Evolutionary conservation across 139 green algal genomes (phyloP), one percentile per base, ranked within the genome.

Genomic region (Chlamydomonas applanata): DNA sequence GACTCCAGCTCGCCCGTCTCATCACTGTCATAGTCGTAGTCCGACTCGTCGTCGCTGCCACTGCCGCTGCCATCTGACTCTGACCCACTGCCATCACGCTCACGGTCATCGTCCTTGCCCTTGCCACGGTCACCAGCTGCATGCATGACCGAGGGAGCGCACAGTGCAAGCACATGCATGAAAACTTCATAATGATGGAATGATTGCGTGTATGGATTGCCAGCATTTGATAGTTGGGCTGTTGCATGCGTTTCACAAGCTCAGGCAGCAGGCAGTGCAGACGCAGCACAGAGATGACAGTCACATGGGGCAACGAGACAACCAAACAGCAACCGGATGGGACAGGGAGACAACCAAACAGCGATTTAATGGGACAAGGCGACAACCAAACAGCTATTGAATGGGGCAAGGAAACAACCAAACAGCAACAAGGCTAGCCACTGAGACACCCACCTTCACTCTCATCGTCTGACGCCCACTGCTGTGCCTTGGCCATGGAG

Each of bases 1-100:
- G 30, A 74, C 65, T 74, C 65, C 22, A 74, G 74, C 63, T 79
- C 74, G 3, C 74, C 74, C 13, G 64, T 74, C 52, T 79, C 74
- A 2, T 79, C 74, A 32, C 74, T 79, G 49, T 79, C 74, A 49
- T 79, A 79, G 59, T 79, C 74, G n/a, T 78, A 67, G 24, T 69
- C 54, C 22, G 32, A 64, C 45, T 65, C 33, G 16, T 79, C 73
- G 32, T 79, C 69, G 13, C 65, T 53, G 24, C 65, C 69, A 11
- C 45, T 64, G 45, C 27, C 68, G 53, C 40, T 49, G 40, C 40
- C 40, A 49, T 7, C 11, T 49, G 40, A 49, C 40, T 49, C 40
- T 19, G 40, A 49, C 40, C 40, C 11, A 11, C 40, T 49, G 40
- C 11, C 40, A 49, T 49, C 36, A 16, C 53, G 36, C 36, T 74